Percentiles rank a stretch among this genome's conserved stretches.
Conservation (phyloP, 1,139 yeast species). For the Lodderomyces beijingensis region DNA sequence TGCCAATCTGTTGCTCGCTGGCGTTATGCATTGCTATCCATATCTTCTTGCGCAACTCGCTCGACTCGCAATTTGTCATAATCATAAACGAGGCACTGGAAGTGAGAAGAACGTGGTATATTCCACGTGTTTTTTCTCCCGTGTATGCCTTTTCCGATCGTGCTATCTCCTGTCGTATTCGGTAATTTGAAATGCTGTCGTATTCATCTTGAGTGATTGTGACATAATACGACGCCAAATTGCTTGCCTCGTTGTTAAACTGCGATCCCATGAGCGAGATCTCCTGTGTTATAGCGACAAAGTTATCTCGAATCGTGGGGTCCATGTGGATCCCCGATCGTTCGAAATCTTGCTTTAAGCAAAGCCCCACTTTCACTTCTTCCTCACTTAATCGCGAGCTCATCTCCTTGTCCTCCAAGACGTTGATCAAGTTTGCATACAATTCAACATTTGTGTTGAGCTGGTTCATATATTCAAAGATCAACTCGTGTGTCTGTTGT, state of each 20-base stretch:
- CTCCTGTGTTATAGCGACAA: slow-evolving; percentile 75
- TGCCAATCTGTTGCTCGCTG: slow-evolving; percentile 52
- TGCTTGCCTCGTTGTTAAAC: slow-evolving; percentile 57
- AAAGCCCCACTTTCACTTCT: slow-evolving; percentile 77
- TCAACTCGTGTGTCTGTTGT: slow-evolving; percentile 78
- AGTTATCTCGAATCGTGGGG: slow-evolving; percentile 58
- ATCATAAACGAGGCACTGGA: slow-evolving; percentile 69
- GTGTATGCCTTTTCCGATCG: slow-evolving; percentile 23
- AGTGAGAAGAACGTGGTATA: slow-evolving; percentile 51
- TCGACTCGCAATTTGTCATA: slow-evolving; percentile 55
- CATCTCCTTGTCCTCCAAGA: slow-evolving; percentile 44
- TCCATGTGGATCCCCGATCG: slow-evolving; percentile 88
- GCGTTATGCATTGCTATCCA: slow-evolving; percentile 75
- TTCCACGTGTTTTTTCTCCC: slow-evolving; percentile 8
- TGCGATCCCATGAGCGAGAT: slow-evolving; percentile 82
- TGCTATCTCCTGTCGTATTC: slow-evolving; percentile 24
- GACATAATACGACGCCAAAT: slow-evolving; percentile 38
- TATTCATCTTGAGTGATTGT: slow-evolving; percentile 30
- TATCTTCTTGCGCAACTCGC: slow-evolving; percentile 55
- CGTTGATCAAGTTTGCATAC: slow-evolving; percentile 53
- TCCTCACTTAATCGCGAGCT: slow-evolving; percentile 49
- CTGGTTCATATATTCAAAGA: slow-evolving; percentile 93
- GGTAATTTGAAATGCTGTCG: slow-evolving; percentile 21
- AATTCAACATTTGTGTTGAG: slow-evolving; percentile 80
- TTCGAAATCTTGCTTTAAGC: slow-evolving; percentile 79